Evolutionary conservation across 768 basidiomycete genomes (phyloP), one percentile per base, ranked within the genome.

Genomic region (Galerina marginata): DNA sequence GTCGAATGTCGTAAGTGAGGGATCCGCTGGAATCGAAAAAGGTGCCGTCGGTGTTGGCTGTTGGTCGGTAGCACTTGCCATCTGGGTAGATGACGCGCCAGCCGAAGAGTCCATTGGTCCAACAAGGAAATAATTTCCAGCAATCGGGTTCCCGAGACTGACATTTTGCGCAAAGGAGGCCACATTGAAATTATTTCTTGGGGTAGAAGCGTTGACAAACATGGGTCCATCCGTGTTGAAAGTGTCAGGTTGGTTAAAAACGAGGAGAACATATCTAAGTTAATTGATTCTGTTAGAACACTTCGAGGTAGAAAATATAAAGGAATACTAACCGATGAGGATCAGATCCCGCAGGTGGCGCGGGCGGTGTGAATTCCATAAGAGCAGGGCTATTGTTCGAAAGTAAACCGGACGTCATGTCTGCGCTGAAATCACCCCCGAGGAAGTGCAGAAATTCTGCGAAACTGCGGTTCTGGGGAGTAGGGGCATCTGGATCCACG

Each of bases 401-500:
- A 25, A 83, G 72, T 10, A 64, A 47, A 51, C 61, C 72, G n/a
- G 61, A 69, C 65, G 70, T 63, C 9, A 58, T 46, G 59, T 73
- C 69, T 42, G 69, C 65, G 23, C 61, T 71, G 62, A 79, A 81
- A 55, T 76, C 74, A 9, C 75, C 75, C 9, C 74, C 79, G 25
- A 81, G 59, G 56, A 80, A 78, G 65, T 81, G 79, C 3, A 81
- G 69, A 56, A 78, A 75, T 56, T 80, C 73, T 6, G 77, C 67
- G 11, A 70, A 59, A 9, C 67, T 72, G 9, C 70, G 71, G 57
- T 78, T 76, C 54, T 79, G 74, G 0, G 77, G 77, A 20, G 76
- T 77, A 23, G 79, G 77, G 1, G 75, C 79, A 62, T 82, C 80
- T 29, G 79, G 80, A 62, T 81, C 81, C 39, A 82, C 69, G 39